Evolutionary conservation across 768 basidiomycete species (phyloP).

Genomic region (Rubroboletus pulcherrimus): DNA sequence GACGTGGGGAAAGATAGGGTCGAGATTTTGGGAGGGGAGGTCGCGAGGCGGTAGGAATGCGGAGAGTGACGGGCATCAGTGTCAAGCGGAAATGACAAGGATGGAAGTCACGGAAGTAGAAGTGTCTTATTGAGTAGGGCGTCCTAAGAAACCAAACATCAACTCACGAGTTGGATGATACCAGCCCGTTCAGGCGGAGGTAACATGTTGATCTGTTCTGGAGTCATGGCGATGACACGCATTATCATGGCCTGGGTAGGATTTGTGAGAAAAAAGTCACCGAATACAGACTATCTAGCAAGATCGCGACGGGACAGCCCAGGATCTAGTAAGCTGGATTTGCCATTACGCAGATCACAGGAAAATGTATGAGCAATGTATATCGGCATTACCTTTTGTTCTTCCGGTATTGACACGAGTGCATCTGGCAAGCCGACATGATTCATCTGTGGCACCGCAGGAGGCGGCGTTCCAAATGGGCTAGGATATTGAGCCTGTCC

Average conservation of each 20-base stretch:
- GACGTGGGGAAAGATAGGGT: conserved; percentile 11
- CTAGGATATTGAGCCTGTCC: conserved; percentile 20
- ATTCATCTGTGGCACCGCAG: conserved; percentile 19
- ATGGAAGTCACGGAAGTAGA: conserved; percentile 4
- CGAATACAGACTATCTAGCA: background rate
- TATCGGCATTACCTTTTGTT: conserved; percentile 53
- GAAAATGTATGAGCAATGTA: conserved; percentile 2
- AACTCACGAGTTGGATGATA: conserved; percentile 78
- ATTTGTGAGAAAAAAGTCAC: conserved; percentile 12
- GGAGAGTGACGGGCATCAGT: conserved; percentile 24
- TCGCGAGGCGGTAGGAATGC: conserved; percentile 9
- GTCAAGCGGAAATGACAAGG: conserved; percentile 22
- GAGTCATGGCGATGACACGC: conserved; percentile 77
- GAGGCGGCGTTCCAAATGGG: conserved; percentile 21
- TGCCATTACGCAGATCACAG: conserved; percentile 1
- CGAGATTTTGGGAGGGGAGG: conserved; percentile 3
- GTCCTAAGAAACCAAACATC: background rate
- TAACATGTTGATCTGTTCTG: conserved; percentile 75
- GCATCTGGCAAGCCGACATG: conserved; percentile 42
- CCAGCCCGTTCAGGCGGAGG: conserved; percentile 71
- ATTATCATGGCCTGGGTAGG: conserved; percentile 62
- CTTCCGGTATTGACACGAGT: conserved; percentile 59
- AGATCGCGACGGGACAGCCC: background rate
- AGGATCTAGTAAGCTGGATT: background rate
- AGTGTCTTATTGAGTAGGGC: conserved; percentile 11